Conservation (phyloP, 2,329 filamentous ascomycete species). For the Cytospora leucostoma region DNA sequence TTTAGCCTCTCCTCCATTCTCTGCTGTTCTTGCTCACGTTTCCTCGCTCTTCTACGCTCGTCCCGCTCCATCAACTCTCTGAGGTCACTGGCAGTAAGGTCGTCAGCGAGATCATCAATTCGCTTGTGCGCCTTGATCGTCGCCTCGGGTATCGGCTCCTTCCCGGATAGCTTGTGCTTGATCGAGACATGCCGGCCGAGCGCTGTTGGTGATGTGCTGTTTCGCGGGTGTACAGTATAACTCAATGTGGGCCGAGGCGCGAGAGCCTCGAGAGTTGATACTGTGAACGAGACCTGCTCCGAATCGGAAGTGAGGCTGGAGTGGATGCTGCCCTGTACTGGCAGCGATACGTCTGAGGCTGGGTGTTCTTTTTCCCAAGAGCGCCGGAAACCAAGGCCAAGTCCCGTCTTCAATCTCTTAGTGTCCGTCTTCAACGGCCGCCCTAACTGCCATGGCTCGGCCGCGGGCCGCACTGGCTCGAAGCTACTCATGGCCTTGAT, state of each 20-base stretch:
- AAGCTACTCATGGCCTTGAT: constrained; percentile 80
- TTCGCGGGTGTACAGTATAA: constrained; percentile 67
- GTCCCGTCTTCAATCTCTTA: constrained; percentile 62
- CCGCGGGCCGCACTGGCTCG: constrained; percentile 64
- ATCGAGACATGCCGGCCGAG: constrained; percentile 24
- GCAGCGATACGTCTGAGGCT: constrained; percentile 73
- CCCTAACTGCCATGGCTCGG: constrained; percentile 60
- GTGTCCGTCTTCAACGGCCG: constrained; percentile 64
- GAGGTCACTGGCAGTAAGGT: constrained; percentile 79
- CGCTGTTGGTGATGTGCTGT: constrained; percentile 40
- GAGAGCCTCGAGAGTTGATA: constrained; percentile 79
- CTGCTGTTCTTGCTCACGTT: constrained; percentile 67
- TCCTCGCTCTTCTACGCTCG: constrained; percentile 74
- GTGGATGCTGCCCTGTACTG: constrained; percentile 71
- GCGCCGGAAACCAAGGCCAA: constrained; percentile 46
- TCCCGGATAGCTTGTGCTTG: constrained; percentile 46
- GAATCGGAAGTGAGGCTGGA: constrained; percentile 76
- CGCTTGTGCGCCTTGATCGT: constrained; percentile 61
- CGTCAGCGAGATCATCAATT: constrained; percentile 75
- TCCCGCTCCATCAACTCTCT: constrained; percentile 91
- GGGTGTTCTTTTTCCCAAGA: constrained; percentile 55
- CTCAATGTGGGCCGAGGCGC: constrained; percentile 83
- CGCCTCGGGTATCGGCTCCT: constrained; percentile 61
- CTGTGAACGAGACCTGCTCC: constrained; percentile 75
- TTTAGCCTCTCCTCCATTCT: constrained; percentile 65